Base-by-base conservation (phyloP, 2,329 filamentous ascomycete genomes). In the Colletotrichum plurivorum region DNA sequence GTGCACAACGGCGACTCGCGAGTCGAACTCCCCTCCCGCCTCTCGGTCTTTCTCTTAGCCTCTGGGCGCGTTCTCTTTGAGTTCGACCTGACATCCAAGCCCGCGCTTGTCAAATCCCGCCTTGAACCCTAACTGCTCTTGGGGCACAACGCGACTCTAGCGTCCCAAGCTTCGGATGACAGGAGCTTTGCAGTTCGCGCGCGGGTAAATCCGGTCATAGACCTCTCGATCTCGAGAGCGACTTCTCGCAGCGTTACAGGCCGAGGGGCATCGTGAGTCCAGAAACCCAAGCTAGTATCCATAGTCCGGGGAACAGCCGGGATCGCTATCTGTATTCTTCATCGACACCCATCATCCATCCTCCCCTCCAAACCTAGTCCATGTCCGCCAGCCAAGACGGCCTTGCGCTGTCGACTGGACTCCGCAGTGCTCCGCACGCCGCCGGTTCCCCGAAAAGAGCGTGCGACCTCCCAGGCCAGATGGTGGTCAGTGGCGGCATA, bases 111-210 rank as follows among this genome's bases (percentile, higher is more conserved):
- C 52, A 20, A 18, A 10, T 27, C 39, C 46, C 60, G 39, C 52
- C 39, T 25, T 20, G 13, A 63, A 43, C 53, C 46, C 27, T 62
- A 18, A 36, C 48, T 12, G 45, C 5, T 18, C 25, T 8, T 10
- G 27, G 59, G 27, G 46, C 43, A 46, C 13, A 43, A 49, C 49
- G 36, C 36, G 49, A 18, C 58, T 27, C 31, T 67, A 39, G 51
- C 52, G 59, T 27, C 41, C 22, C n/a, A 59, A 18, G 36, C 41
- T 65, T 68, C 49, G 41, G 65, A 68, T 65, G 65, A 25, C 61
- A 65, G 54, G 22, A 39, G n/a, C 20, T 10, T 10, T 36, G 8
- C 31, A 9, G 7, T 36, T 8, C 31, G 31, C 31, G 10, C 31
- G 10, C 31, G 31, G 8, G 31, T 36, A 9, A 10, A 10, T 36